Evolutionary conservation across 2,329 filamentous ascomycete genomes (phyloP), one percentile per base, ranked within the genome.

Genomic region (Eurotiales sp.): DNA sequence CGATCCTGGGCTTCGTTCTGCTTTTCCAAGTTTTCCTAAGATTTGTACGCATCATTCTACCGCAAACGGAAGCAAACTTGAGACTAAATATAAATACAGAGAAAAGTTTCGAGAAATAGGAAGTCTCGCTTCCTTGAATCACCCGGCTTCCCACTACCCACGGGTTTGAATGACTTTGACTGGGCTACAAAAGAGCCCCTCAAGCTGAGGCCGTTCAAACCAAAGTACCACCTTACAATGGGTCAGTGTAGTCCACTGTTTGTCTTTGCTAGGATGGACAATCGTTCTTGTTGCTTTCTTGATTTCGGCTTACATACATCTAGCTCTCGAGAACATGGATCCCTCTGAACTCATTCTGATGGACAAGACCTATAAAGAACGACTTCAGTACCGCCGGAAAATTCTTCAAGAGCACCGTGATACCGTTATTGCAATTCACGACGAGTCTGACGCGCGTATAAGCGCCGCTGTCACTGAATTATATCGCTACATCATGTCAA

Each of bases 201-300:
- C 32, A 74, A 79, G 51, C 61, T 82, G 10, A 71, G 82, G 12
- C 77, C 79, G 0, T 83, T 83, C 64, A 83, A 81, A 62, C 75
- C 79, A 4, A 82, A 77, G 58, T 85, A 81, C 60, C 76, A 84
- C 60, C 64, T 85, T 46, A 84, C 82, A 5, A 85, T 85, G 82
- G 78, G 81, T 83, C 65, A 55, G 66, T 56, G 19, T 8, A 17
- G 5, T 12, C 29, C 15, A 15, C n/a, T 17, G 4, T 36, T 27
- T 27, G 25, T 27, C 21, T 53, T 40, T 36, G 30, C 14, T 5
- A 15, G 15, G 7, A 34, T 5, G 14, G 12, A 12, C 11, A 34
- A 11, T 4, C 12, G 30, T 5, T 15, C 25, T 45, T 17, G 5
- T 21, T 25, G 23, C 21, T 30, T 51, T 48, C 17, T 30, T 14